Evolutionary conservation across 202 grass and related monocot species (phyloP), one percentile per base, ranked within the genome.

Genomic region (Zizania palustris): DNA sequence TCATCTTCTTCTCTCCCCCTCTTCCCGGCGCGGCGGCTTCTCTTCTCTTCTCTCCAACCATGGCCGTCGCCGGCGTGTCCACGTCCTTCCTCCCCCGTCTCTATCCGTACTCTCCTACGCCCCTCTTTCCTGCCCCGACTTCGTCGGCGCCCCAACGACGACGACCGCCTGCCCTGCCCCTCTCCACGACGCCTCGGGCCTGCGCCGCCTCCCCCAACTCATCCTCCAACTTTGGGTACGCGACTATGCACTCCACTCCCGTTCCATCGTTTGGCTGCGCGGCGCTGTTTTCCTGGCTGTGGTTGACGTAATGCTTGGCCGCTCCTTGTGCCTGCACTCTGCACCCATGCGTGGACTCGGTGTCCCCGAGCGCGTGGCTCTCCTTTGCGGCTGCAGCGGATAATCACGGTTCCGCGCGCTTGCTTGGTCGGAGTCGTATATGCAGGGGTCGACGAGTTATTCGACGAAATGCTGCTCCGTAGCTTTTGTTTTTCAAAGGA

Each of bases 171-270:
- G 16, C 43, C 28, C 77, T 61, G 68, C 63, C 44, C 82, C 61
- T 79, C 60, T 11, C 63, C 65, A 28, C 77, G 36, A 79, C 66
- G 78, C 69, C 21, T 7, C 34, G 20, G 69, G 63, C 39, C 66
- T 50, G 58, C 68, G 38, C 62, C 45, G 11, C 48, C 28, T 28
- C 28, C 28, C 28, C 28, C 28, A 28, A 28, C 28, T 28, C 28
- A 0, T 28, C 28, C 7, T 65, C 77, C 69, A 69, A 46, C 9
- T 80, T 65, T 50, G 48, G 86, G 86, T 88, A 84, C 71, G 50
- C 20, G 5, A 4, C 40, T 60, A 35, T 0, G 16, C 39, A 35
- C 15, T 21, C 28, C 28, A 28, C 28, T 0, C 28, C 28, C 2
- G 28, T 28, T 2, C 28, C 28, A 28, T 28, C 6, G 1, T 5